Percentiles rank a stretch among this genome's conserved stretches.
phyloP scores from a whole-genome alignment of 1,139 yeast species.

The Blastobotrys buckinghamii region DNA sequence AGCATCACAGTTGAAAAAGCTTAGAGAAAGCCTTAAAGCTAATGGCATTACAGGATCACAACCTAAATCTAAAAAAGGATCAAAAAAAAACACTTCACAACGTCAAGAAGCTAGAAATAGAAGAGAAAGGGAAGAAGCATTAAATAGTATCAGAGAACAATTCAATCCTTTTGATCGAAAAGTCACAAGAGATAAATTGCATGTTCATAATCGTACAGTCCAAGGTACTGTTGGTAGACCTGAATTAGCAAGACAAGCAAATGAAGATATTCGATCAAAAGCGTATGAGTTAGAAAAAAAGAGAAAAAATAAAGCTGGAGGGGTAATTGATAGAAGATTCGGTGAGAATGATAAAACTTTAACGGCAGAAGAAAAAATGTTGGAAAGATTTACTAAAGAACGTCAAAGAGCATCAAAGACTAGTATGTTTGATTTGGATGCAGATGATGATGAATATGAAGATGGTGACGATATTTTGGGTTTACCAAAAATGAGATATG shows the following conservation, averaged over 20 bases:
- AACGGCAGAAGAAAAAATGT: constrained; percentile 87
- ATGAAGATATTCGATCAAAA: constrained; percentile 59
- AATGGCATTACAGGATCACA: constrained; percentile 83
- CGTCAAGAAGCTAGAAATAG: constrained; percentile 40
- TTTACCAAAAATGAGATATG: constrained; percentile 51
- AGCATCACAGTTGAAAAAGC: constrained; percentile 69
- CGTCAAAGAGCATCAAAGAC: constrained; percentile 44
- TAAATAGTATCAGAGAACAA: constrained; percentile 63
- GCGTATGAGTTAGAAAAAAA: constrained; percentile 62
- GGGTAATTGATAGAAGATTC: constrained; percentile 78
- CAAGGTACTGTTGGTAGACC: constrained; percentile 66
- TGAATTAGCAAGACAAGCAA: constrained; percentile 66
- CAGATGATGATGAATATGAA: constrained; percentile 33
- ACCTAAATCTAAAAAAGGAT: constrained; percentile 40
- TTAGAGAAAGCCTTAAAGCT: constrained; percentile 68
- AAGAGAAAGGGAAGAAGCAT: constrained; percentile 47
- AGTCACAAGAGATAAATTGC: constrained; percentile 58
- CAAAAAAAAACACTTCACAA: constrained; percentile 42
- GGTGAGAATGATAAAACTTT: constrained; percentile 75
- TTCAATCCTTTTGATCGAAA: constrained; percentile 88
- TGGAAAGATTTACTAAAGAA: constrained; percentile 83
- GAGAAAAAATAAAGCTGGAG: constrained; percentile 67
- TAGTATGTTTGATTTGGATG: constrained; percentile 59
- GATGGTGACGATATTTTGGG: constrained; percentile 24
- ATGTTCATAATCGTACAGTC: constrained; percentile 50